These are phyloP conservation scores for Adansonia grandidieri DNA, from an alignment of 441 rosid genomes.

Conservation along the genomic window DNA sequence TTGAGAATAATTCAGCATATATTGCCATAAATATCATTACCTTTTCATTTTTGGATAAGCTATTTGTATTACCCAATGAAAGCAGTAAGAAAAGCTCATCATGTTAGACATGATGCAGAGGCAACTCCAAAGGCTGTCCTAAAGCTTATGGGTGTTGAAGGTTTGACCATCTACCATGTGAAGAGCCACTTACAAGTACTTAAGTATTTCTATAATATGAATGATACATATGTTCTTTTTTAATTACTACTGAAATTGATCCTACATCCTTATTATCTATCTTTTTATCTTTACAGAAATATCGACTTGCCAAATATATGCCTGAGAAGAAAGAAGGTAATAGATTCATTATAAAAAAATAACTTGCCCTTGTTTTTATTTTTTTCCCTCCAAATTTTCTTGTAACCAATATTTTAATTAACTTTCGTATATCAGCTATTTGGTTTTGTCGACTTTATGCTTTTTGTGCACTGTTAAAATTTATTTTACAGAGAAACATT, in stretches of 20 bases:
- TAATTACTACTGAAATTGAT: constrained; percentile 12
- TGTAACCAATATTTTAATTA: background rate
- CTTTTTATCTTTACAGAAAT: constrained; percentile 70
- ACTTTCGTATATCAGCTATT: background rate
- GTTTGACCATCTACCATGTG: constrained; percentile 74
- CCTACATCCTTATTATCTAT: constrained; percentile 21
- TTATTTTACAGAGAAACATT: background rate
- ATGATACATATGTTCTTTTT: constrained; percentile 13
- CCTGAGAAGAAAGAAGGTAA: constrained; percentile 87
- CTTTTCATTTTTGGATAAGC: background rate
- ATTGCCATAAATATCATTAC: background rate
- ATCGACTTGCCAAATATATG: constrained; percentile 85
- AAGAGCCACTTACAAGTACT: constrained; percentile 91
- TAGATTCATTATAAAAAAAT: background rate
- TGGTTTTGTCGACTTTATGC: background rate
- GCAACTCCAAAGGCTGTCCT: constrained; percentile 88
- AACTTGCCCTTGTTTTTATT: background rate
- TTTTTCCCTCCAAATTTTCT: background rate
- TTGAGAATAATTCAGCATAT: background rate
- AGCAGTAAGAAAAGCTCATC: constrained; percentile 15
- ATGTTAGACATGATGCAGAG: constrained; percentile 49
- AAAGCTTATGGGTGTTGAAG: constrained; percentile 83
- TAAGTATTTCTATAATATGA: constrained; percentile 23
- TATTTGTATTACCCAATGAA: background rate
- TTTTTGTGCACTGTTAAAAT: background rate